A percentile compares a stretch with the other conserved stretches of the same genome.
phyloP scores from a whole-genome alignment of 2,329 filamentous ascomycete genomes.

The Phaeomoniella chlamydospora region DNA sequence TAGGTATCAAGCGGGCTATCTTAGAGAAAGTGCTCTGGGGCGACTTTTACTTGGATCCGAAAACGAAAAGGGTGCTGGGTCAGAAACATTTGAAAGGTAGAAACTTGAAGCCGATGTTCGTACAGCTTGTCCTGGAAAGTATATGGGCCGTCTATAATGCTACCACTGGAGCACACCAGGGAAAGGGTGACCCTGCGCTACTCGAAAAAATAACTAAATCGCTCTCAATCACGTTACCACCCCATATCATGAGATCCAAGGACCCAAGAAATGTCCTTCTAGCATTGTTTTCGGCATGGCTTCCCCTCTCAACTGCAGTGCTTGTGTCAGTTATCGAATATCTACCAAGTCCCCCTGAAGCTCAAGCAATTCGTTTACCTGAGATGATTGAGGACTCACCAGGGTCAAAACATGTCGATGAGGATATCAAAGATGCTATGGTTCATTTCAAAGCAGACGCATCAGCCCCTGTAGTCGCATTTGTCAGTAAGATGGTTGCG shows the following conservation, averaged over 20 bases:
- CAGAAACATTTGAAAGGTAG: slow-evolving; percentile 88
- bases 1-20: slow-evolving; percentile 76
- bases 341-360: slow-evolving; percentile 65
- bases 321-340: slow-evolving; percentile 90
- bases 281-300: slow-evolving; percentile 75
- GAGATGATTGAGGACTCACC: slow-evolving; percentile 68
- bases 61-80: slow-evolving; percentile 84
- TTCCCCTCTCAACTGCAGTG: slow-evolving; percentile 82
- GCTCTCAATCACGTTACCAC: slow-evolving; percentile 65
- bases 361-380: slow-evolving; percentile 69
- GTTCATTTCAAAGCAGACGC: slow-evolving; percentile 57
- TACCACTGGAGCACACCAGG: slow-evolving; percentile 66
- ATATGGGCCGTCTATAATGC: slow-evolving; percentile 94
- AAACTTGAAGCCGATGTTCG: slow-evolving; percentile 89
- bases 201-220: slow-evolving; percentile 94
- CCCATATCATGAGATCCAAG: slow-evolving; percentile 70
- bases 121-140: slow-evolving; percentile 86
- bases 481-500: slow-evolving; percentile 97
- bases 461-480: slow-evolving; percentile 72
- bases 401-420: slow-evolving; percentile 56
- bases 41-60: slow-evolving; percentile 90
- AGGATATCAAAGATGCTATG: slow-evolving; percentile 64
- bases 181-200: slow-evolving; percentile 67
- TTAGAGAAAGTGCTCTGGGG: slow-evolving; percentile 96
- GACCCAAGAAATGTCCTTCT: slow-evolving; percentile 75